phyloP scores from a whole-genome alignment of 2,329 filamentous ascomycete species.

The Aplosporella prunicola region DNA sequence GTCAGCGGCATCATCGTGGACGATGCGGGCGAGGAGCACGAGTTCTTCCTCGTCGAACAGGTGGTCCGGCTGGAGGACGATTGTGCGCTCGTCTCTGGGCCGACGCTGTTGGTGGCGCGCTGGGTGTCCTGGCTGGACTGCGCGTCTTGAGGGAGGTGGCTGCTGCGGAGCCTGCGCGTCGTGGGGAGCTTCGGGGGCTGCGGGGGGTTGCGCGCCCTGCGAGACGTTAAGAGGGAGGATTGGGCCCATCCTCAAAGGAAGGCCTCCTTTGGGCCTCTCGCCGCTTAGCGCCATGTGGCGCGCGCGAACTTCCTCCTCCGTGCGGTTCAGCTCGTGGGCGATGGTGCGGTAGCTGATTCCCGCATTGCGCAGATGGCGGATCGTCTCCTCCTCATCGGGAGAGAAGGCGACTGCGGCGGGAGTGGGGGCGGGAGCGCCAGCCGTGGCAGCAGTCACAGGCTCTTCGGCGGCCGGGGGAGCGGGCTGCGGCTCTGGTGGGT shows the following conservation, averaged over 20 bases:
- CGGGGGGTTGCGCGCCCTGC: neutral
- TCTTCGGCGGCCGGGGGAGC: too few species aligned
- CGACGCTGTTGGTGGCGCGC: constrained; percentile 10
- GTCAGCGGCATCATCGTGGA: constrained; percentile 33
- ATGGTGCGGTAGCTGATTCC: too few species aligned
- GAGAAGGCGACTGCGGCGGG: too few species aligned
- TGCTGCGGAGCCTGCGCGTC: neutral
- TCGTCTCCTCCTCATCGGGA: too few species aligned
- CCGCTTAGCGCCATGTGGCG: too few species aligned
- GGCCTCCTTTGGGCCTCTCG: too few species aligned
- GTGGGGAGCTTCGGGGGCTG: neutral
- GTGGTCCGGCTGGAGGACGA: constrained; percentile 18
- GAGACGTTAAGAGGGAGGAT: neutral
- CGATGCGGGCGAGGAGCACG: constrained; percentile 29
- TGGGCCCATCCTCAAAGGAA: constrained; percentile 4
- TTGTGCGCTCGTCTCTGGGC: constrained; percentile 16
- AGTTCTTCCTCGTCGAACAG: constrained; percentile 24
- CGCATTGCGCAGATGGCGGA: too few species aligned
- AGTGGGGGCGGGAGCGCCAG: too few species aligned
- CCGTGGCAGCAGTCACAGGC: too few species aligned
- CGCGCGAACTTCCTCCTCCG: too few species aligned
- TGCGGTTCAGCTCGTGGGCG: too few species aligned
- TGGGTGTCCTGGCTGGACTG: neutral
- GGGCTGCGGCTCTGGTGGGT: too few species aligned
- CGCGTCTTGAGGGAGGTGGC: neutral